Percentiles rank a stretch among this genome's conserved stretches.
These are phyloP conservation scores for Termitomyces sp. DNA, from an alignment of 768 basidiomycete species.

Conservation along the genomic window DNA sequence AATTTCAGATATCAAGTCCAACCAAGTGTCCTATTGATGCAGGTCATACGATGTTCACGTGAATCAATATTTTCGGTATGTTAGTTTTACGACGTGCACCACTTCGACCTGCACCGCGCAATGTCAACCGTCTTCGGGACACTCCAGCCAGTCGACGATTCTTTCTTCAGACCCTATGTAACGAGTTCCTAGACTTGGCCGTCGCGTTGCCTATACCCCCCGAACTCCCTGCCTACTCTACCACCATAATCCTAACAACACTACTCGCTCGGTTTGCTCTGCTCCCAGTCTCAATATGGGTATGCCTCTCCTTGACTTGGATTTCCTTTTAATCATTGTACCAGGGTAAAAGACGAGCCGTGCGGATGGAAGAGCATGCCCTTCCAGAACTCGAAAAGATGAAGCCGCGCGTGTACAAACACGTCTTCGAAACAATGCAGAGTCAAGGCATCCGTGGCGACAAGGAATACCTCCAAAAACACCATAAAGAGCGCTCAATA, in stretches of 20 bases:
- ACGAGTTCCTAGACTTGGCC: conserved; percentile 75
- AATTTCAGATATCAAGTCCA: not conserved
- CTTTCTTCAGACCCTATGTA: conserved; percentile 39
- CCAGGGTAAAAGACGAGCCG: conserved; percentile 58
- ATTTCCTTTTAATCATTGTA: conserved; percentile 6
- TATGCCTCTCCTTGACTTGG: conserved; percentile 24
- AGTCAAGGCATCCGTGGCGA: conserved; percentile 47
- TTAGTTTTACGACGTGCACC: conserved; percentile 25
- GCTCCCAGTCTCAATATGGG: conserved; percentile 76
- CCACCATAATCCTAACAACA: conserved; percentile 69
- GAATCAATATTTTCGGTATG: conserved; percentile 20
- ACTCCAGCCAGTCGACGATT: conserved; percentile 19
- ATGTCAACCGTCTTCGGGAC: conserved; percentile 9
- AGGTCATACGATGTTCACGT: not conserved
- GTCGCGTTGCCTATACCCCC: conserved; percentile 69
- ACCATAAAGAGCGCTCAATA: conserved; percentile 43
- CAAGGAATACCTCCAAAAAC: conserved; percentile 41
- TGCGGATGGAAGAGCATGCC: conserved; percentile 55
- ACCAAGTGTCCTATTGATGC: too few species aligned
- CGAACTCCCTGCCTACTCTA: conserved; percentile 64
- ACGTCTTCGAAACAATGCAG: conserved; percentile 50
- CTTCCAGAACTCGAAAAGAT: conserved; percentile 50
- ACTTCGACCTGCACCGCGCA: conserved; percentile 17
- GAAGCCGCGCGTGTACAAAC: conserved; percentile 35
- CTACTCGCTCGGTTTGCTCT: conserved; percentile 55